Evolutionary conservation across 2,329 filamentous ascomycete genomes (phyloP).

Genomic region (Phialophora chinensis): DNA sequence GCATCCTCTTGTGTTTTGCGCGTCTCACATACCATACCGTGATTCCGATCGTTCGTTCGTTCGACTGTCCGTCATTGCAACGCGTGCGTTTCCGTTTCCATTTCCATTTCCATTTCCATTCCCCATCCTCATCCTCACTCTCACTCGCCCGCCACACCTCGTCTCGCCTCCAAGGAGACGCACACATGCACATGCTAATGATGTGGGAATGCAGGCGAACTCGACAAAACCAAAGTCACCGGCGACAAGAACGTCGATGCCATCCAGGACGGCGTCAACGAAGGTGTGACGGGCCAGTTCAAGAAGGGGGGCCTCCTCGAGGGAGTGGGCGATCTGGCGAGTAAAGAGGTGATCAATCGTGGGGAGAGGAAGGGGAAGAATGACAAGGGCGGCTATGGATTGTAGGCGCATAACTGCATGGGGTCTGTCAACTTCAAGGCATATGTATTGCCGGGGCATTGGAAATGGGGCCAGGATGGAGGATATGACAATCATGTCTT

Average conservation of each 20-base stretch:
- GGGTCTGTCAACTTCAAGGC: too few relatives aligned
- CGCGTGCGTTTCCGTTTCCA: background rate
- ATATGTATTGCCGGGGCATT: too few relatives aligned
- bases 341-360: constrained; percentile 42
- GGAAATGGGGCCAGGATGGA: too few relatives aligned
- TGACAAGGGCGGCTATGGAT: constrained; percentile 50
- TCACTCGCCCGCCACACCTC: too few relatives aligned
- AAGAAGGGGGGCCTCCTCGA: constrained; percentile 67
- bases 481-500: too few relatives aligned
- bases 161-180: too few relatives aligned
- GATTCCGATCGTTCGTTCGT: too few relatives aligned
- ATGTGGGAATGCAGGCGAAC: constrained; percentile 58
- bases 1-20: constrained; percentile 38
- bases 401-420: background rate
- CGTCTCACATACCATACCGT: too few relatives aligned
- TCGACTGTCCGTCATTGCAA: background rate
- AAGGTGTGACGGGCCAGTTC: constrained; percentile 66
- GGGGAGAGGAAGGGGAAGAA: constrained; percentile 56
- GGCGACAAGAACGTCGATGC: constrained; percentile 70
- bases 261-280: constrained; percentile 70
- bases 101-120: background rate
- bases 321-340: constrained; percentile 41
- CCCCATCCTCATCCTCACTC: background rate
- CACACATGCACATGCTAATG: background rate
- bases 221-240: constrained; percentile 73